A percentile compares a stretch with the other conserved stretches of the same genome.
These are phyloP conservation scores for Strigomonas culicis DNA, from an alignment of 208 protist genomes.

Conservation along the genomic window DNA sequence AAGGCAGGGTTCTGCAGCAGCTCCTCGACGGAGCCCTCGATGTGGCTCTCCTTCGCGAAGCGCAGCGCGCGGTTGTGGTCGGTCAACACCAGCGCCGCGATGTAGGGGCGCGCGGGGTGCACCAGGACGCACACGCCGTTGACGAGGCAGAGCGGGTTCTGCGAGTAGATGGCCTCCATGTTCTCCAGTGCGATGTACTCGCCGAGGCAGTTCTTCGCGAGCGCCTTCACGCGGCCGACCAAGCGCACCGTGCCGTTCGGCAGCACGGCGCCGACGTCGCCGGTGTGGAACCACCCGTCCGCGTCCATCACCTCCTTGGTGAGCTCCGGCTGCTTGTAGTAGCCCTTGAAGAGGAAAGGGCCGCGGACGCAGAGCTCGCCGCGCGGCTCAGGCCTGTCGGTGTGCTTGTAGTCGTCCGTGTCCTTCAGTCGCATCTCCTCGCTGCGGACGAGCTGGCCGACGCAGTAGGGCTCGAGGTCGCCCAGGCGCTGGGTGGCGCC, in stretches of 20 bases:
- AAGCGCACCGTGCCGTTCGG: slow-evolving; percentile 51
- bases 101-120: slow-evolving; percentile 49
- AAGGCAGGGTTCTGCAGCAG: slow-evolving; percentile 38
- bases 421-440: slow-evolving; percentile 89
- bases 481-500: slow-evolving; percentile 50
- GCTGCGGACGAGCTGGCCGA: slow-evolving; percentile 53
- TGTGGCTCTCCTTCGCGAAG: slow-evolving; percentile 49
- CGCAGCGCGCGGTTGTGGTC: slow-evolving; percentile 32
- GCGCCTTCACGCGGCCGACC: slow-evolving; percentile 89
- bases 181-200: slow-evolving; percentile 91
- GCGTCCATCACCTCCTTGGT: slow-evolving; percentile 74
- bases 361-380: slow-evolving; percentile 86
- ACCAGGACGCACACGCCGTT: slow-evolving; percentile 55
- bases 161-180: slow-evolving; percentile 70
- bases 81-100: slow-evolving; percentile 53
- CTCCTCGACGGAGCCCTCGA: slow-evolving; percentile 34
- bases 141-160: slow-evolving; percentile 47
- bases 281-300: slow-evolving; percentile 89
- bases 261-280: slow-evolving; percentile 72
- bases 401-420: slow-evolving; percentile 78
- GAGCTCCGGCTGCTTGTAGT: slow-evolving; percentile 88
- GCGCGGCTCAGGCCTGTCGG: slow-evolving; percentile 56
- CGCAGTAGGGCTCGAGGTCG: slow-evolving; percentile 40
- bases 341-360: slow-evolving; percentile 80
- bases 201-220: slow-evolving; percentile 90